Evolutionary conservation across 768 basidiomycete species (phyloP).

Genomic region (Podaxis mareebaensis): DNA sequence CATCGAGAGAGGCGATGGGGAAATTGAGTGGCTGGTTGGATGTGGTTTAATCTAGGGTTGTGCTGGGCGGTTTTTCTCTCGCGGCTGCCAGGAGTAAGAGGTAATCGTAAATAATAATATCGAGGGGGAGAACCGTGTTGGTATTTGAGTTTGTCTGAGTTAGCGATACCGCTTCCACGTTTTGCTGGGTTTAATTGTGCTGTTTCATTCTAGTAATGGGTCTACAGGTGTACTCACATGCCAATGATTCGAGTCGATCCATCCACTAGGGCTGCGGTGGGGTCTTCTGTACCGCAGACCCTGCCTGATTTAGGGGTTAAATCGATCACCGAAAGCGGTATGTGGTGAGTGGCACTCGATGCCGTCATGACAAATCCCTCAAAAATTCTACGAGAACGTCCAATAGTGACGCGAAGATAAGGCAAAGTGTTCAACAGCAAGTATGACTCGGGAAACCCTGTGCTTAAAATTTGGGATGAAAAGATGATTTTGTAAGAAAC

Average conservation of each 20-base stretch:
- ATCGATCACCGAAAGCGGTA: slow-evolving; percentile 9
- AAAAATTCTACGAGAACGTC: neutral
- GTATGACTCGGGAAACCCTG: neutral
- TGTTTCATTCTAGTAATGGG: neutral
- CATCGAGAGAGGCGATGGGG: neutral
- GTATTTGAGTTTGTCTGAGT: slow-evolving; percentile 6
- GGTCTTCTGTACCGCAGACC: neutral
- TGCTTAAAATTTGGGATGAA: neutral
- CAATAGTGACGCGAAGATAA: neutral
- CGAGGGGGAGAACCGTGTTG: neutral
- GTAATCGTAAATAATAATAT: slow-evolving; percentile 6
- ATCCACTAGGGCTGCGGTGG: neutral
- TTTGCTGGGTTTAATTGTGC: neutral
- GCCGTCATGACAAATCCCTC: neutral
- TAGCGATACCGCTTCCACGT: slow-evolving; percentile 8
- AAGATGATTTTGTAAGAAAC: neutral
- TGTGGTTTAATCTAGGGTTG: neutral
- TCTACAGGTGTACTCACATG: neutral
- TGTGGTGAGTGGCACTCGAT: slow-evolving; percentile 7
- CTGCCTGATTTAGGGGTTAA: slow-evolving; percentile 1
- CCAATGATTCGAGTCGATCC: neutral
- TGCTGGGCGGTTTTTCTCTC: slow-evolving; percentile 4
- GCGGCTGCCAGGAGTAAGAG: slow-evolving; percentile 8
- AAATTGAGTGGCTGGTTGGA: slow-evolving; percentile 12
- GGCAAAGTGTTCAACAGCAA: neutral